Evolutionary conservation across 192 early-diverging fungal genomes (phyloP).

Genomic region (Phlyctochytrium arcticum): DNA sequence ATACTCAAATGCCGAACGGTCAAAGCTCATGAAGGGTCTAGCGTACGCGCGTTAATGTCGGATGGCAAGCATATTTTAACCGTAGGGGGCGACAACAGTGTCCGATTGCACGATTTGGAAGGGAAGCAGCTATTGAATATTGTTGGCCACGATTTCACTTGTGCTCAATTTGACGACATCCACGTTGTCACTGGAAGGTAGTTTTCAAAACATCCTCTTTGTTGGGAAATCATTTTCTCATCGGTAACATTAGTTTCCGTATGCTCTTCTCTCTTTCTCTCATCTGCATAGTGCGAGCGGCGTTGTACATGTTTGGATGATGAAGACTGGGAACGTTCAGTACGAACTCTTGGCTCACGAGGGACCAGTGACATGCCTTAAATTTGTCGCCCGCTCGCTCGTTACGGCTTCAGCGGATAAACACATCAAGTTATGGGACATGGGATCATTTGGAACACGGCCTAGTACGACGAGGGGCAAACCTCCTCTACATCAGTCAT

Average conservation of each 20-base stretch:
- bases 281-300: slow-evolving; percentile 32
- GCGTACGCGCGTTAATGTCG: slow-evolving; percentile 23
- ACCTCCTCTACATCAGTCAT: not conserved
- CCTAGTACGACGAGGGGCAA: no score
- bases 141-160: slow-evolving; percentile 25
- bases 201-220: not conserved
- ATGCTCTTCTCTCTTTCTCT: no score
- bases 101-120: slow-evolving; percentile 12
- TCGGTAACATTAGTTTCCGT: no score
- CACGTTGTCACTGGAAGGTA: slow-evolving; percentile 23
- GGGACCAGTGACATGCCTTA: slow-evolving; percentile 26
- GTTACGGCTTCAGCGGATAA: slow-evolving; percentile 31
- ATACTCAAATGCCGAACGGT: slow-evolving; percentile 12
- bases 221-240: no score
- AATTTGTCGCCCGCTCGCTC: not conserved
- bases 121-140: slow-evolving; percentile 12
- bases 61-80: slow-evolving; percentile 26
- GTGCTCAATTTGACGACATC: slow-evolving; percentile 16
- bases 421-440: slow-evolving; percentile 29
- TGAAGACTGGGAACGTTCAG: not conserved
- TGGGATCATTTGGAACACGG: no score
- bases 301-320: slow-evolving; percentile 18
- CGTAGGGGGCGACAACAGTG: slow-evolving; percentile 19
- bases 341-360: slow-evolving; percentile 12
- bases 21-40: slow-evolving; percentile 18